Evolutionary conservation across 345 rosid genomes (phyloP), one percentile per base, ranked within the genome.

Genomic region (Acer negundo): DNA sequence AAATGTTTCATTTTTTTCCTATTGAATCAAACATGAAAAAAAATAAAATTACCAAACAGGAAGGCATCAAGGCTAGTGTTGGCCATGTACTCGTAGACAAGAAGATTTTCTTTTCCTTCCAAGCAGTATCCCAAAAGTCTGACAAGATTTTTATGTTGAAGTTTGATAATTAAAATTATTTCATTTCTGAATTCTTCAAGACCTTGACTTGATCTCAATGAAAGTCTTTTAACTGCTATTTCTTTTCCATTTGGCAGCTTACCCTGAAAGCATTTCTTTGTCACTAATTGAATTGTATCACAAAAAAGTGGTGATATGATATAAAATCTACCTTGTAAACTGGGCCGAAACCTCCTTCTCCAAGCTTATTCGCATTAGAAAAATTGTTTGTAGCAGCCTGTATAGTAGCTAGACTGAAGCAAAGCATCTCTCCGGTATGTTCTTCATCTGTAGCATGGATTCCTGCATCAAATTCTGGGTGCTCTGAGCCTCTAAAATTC

Each of bases 301-400:
- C 12, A 69, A 47, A 44, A 35, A 35, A 35, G 38, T 35, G 38
- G 6, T 35, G 6, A 35, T 35, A 4, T 35, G 38, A 35, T 35
- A 35, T 4, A 4, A 35, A 35, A 35, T 35, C 38, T 35, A 87
- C 90, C 89, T 79, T 81, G 75, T 85, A 87, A 69, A 89, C 92
- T 0, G 85, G 87, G 28, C 92, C 92, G 56, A 87, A 87, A 26
- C 92, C 90, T 1, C 92, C 88, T 84, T 89, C 82, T 49, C 89
- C 90, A 62, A 89, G 84, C 79, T 84, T 89, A 53, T 89, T 89
- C 3, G 16, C 79, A 62, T 42, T 26, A 1, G 86, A 85, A 81
- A 89, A 89, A 58, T 82, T 63, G 80, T 84, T 81, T 28, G 90
- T 89, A 47, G 85, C 87, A 26, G 73, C 47, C 69, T 19, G 46